These are phyloP conservation scores for Chrysanthemum seticuspe DNA, from an alignment of 129 eudicot species.

Conservation along the genomic window DNA sequence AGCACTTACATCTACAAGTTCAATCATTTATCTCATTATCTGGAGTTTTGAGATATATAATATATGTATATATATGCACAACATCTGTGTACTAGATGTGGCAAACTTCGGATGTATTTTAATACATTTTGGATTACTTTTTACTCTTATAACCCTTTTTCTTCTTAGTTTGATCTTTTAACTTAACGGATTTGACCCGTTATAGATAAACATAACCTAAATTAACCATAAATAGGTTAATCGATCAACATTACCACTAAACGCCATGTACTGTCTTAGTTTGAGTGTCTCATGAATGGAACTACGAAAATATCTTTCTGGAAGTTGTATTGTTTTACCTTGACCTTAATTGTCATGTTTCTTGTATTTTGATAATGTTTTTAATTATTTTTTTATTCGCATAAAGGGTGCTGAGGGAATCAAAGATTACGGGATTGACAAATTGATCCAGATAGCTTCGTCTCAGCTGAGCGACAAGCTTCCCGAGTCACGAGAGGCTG, in stretches of 20 bases:
- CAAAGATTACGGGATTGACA: constrained; percentile 66
- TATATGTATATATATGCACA: neutral
- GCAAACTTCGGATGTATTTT: neutral
- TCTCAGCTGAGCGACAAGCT: constrained; percentile 84
- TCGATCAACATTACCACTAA: too few species aligned
- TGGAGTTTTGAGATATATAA: neutral
- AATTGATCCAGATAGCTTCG: constrained; percentile 67
- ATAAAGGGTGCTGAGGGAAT: constrained; percentile 73
- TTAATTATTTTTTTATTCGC: neutral
- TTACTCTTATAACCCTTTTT: neutral
- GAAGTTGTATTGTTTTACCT: neutral
- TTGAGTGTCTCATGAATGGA: neutral
- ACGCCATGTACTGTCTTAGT: neutral
- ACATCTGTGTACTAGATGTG: neutral
- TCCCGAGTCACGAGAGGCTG: constrained; percentile 89
- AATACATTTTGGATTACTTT: neutral
- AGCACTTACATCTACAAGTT: neutral
- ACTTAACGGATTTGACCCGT: neutral
- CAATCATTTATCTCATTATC: neutral
- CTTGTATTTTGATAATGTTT: neutral
- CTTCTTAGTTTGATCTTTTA: neutral
- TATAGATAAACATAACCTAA: neutral
- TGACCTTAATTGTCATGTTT: neutral
- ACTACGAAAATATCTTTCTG: neutral
- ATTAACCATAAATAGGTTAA: too few species aligned